These are phyloP conservation scores for Fusarium chuoi DNA, from an alignment of 2,329 filamentous ascomycete genomes.

Conservation along the genomic window DNA sequence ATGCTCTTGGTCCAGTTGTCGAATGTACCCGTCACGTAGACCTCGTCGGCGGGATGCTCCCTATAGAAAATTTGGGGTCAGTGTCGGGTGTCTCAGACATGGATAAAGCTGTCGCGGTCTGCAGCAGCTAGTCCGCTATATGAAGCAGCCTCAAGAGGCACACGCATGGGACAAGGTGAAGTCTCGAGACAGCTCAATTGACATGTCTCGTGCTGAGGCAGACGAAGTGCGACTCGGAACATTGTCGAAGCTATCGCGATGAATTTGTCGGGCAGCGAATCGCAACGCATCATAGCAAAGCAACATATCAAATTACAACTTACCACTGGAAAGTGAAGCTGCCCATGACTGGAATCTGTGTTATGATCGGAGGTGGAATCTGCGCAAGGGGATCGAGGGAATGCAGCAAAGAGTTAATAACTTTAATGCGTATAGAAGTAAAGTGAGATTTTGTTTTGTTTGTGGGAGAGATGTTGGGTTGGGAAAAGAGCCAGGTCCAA, in stretches of 20 bases:
- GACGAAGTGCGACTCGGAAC: conserved; percentile 12
- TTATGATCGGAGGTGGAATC: conserved; percentile 24
- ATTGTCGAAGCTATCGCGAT: not conserved
- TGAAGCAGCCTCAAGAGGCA: conserved; percentile 7
- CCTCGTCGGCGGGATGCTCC: conserved; percentile 84
- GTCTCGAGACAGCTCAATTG: conserved; percentile 29
- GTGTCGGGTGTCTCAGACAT: conserved; percentile 40
- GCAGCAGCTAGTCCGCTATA: conserved; percentile 19
- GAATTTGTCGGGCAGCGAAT: conserved; percentile 27
- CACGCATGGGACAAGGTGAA: not conserved
- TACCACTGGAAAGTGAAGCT: conserved; percentile 78
- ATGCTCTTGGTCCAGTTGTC: conserved; percentile 92
- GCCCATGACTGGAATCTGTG: conserved; percentile 61
- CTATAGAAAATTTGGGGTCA: conserved; percentile 59
- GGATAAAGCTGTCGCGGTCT: conserved; percentile 15
- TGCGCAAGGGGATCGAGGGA: conserved; percentile 22
- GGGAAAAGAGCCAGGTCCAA: conserved; percentile 35
- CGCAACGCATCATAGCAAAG: not conserved
- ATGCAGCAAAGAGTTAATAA: conserved; percentile 22
- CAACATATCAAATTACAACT: conserved; percentile 46
- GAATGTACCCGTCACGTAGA: conserved; percentile 95
- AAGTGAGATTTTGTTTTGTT: conserved; percentile 35
- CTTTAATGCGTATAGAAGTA: conserved; percentile 30
- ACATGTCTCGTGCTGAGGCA: conserved; percentile 9
- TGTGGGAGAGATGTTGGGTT: conserved; percentile 38